Evolutionary conservation across 352 stramenopile species (phyloP).

Genomic region (Globisporangium solare): DNA sequence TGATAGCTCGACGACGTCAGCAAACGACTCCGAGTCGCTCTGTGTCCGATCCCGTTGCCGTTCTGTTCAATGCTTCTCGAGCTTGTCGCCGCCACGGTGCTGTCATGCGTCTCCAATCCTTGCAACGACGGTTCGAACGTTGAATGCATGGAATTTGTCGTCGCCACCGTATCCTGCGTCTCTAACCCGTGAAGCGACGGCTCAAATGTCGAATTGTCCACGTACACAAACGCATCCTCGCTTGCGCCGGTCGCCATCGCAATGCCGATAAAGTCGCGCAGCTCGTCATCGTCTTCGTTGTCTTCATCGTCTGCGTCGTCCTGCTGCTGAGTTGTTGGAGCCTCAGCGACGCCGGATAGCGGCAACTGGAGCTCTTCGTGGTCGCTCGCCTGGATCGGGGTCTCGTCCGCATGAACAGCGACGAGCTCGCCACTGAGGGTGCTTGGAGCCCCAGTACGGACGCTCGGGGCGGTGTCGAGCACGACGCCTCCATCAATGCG

Average conservation of each 20-base stretch:
- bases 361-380: slow-evolving; percentile 8
- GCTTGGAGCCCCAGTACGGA: background rate
- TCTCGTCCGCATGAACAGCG: background rate
- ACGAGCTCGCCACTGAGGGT: background rate
- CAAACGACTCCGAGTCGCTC: background rate
- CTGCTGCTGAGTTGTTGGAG: slow-evolving; percentile 10
- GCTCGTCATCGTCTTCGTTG: slow-evolving; percentile 18
- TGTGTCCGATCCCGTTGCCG: background rate
- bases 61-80: background rate
- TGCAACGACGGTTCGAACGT: background rate
- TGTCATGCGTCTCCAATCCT: background rate
- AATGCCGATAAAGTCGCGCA: slow-evolving; percentile 11
- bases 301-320: slow-evolving; percentile 9
- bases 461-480: background rate
- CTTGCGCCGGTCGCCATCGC: background rate
- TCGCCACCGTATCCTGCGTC: background rate
- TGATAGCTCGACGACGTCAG: slow-evolving; percentile 20
- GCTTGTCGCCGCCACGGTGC: background rate
- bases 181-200: background rate
- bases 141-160: background rate
- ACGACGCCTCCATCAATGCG: background rate
- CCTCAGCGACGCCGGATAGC: background rate
- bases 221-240: slow-evolving; percentile 4
- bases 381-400: background rate
- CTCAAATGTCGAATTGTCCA: slow-evolving; percentile 1